phyloP scores from a whole-genome alignment of 805 yeast species.

The Ogataea zsoltii region DNA sequence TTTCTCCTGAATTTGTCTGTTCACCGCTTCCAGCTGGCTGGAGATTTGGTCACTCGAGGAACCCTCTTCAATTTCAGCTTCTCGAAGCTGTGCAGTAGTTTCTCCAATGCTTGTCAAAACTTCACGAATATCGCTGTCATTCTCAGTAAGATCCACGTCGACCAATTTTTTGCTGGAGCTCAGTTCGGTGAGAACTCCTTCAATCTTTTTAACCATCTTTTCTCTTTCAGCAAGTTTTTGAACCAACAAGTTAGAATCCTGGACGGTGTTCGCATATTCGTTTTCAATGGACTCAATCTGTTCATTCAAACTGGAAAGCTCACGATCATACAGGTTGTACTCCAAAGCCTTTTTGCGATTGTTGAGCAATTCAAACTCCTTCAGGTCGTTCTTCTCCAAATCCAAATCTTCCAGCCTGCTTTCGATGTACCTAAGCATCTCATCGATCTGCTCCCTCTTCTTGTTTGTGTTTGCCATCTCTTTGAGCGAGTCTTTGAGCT shows the following conservation, averaged over 20 bases:
- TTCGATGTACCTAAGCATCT: conserved; percentile 67
- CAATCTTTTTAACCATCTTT: conserved; percentile 43
- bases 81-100: conserved; percentile 47
- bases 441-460: conserved; percentile 72
- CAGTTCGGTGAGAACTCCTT: conserved; percentile 45
- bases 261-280: conserved; percentile 51
- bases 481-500: conserved; percentile 72
- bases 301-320: conserved; percentile 59
- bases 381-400: conserved; percentile 75
- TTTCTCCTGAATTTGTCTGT: conserved; percentile 35
- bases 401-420: conserved; percentile 76
- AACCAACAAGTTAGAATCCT: conserved; percentile 54
- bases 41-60: conserved; percentile 25
- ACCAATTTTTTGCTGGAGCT: conserved; percentile 51
- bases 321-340: conserved; percentile 75
- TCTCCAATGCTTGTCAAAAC: conserved; percentile 49
- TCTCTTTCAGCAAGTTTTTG: conserved; percentile 65
- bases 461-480: conserved; percentile 74
- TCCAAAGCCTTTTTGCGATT: conserved; percentile 69
- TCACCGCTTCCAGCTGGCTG: conserved; percentile 23
- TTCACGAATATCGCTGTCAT: conserved; percentile 50
- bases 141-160: conserved; percentile 56
- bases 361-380: conserved; percentile 66
- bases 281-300: conserved; percentile 62
- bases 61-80: conserved; percentile 39